A percentile compares a stretch with the other conserved stretches of the same genome.
phyloP scores from a whole-genome alignment of 2,329 filamentous ascomycete genomes.

The Trichophaea hybrida region DNA sequence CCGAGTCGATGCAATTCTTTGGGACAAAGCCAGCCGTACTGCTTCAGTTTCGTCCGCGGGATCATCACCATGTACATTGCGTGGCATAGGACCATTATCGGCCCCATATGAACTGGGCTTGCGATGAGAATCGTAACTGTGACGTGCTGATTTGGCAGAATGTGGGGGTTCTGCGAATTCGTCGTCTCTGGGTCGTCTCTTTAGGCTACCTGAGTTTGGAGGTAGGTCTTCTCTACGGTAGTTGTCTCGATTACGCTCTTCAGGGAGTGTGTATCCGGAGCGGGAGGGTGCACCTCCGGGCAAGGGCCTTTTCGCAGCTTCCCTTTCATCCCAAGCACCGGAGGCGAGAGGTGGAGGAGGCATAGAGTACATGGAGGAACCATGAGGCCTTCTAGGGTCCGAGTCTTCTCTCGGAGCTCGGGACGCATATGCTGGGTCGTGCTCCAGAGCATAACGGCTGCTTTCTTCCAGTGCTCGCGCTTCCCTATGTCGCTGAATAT shows the following conservation, averaged over 20 bases:
- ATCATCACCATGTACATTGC: constrained; percentile 2
- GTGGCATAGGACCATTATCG: background rate
- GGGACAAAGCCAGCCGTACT: constrained; percentile 19
- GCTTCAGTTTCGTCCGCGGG: constrained; percentile 12
- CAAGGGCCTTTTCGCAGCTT: constrained; percentile 9
- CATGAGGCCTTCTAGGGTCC: constrained; percentile 11
- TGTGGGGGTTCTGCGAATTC: constrained; percentile 19
- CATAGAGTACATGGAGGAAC: constrained; percentile 19
- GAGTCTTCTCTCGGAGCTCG: constrained; percentile 14
- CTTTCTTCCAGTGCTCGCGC: constrained; percentile 20
- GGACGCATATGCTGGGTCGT: constrained; percentile 17
- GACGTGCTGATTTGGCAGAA: constrained; percentile 20
- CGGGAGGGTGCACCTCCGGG: constrained; percentile 14
- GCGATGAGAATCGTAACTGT: constrained; percentile 20
- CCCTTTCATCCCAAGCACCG: constrained; percentile 21
- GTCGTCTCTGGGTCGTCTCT: constrained; percentile 22
- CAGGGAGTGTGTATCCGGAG: background rate
- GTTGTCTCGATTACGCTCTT: background rate
- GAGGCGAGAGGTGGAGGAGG: constrained; percentile 17
- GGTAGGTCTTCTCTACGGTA: background rate
- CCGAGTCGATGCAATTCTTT: constrained; percentile 18
- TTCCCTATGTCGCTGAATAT: constrained; percentile 20
- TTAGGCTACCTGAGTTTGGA: constrained; percentile 15
- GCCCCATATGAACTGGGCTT: background rate
- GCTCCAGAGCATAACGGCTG: constrained; percentile 10